Percentiles rank a stretch among this genome's conserved stretches.
Evolutionary conservation across 75 land plant genomes (phyloP).

Genomic region (Sequoiadendron giganteum): DNA sequence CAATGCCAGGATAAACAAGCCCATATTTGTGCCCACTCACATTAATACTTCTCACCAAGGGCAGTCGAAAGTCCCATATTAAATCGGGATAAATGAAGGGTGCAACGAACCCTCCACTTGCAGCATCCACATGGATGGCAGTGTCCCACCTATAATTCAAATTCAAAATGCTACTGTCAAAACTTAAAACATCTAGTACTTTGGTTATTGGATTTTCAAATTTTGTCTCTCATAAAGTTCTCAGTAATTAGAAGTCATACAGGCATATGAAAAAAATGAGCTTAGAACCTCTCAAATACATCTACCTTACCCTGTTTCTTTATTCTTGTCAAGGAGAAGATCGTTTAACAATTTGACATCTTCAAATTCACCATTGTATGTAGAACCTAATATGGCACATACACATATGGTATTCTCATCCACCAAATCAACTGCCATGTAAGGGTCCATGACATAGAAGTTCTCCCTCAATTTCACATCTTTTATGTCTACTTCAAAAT

Average conservation of each 20-base stretch:
- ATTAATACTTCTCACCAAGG: constrained; percentile 48
- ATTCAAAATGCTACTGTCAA: not conserved
- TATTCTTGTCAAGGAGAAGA: constrained; percentile 31
- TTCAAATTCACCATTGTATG: constrained; percentile 48
- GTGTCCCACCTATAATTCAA: constrained; percentile 31
- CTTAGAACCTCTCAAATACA: not conserved
- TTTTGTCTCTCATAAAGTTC: not conserved
- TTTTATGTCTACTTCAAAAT: constrained; percentile 48
- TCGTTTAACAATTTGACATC: constrained; percentile 41
- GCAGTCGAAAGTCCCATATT: constrained; percentile 48
- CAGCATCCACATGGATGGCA: constrained; percentile 49
- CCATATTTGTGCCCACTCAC: constrained; percentile 60
- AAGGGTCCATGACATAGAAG: constrained; percentile 48
- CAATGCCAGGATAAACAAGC: constrained; percentile 45
- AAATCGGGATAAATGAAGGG: constrained; percentile 47
- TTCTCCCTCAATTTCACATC: constrained; percentile 35
- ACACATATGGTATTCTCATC: constrained; percentile 52
- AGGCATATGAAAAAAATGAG: not conserved
- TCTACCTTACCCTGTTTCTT: constrained; percentile 19
- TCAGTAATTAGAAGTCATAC: not conserved
- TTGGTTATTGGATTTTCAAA: too few species aligned
- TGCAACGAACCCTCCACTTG: constrained; percentile 53
- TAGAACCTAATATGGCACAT: constrained; percentile 43
- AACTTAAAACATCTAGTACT: not conserved
- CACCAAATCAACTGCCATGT: constrained; percentile 39